Conservation (phyloP, 345 rosid genomes). For the Physaria fendleri region DNA sequence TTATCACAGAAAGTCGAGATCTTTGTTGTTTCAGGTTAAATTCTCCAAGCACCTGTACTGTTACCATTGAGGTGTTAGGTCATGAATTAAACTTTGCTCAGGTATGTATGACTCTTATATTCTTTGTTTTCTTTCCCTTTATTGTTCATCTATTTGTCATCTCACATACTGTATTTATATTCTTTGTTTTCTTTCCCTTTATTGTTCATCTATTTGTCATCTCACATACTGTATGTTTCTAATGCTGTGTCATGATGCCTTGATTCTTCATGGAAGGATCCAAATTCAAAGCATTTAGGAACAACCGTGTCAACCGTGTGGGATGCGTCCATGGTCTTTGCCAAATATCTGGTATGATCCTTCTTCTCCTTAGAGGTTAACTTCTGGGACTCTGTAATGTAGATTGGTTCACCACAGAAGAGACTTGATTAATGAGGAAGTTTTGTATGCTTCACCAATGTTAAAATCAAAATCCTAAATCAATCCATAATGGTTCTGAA, state of each 20-base stretch:
- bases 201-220: not conserved
- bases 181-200: not conserved
- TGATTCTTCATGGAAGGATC: slow-evolving; percentile 51
- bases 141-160: not conserved
- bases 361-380: not conserved
- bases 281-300: slow-evolving; percentile 91
- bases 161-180: too few species aligned
- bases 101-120: slow-evolving; percentile 34
- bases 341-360: slow-evolving; percentile 66
- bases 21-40: slow-evolving; percentile 36
- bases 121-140: not conserved
- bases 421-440: not conserved
- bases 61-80: slow-evolving; percentile 64
- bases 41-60: slow-evolving; percentile 64
- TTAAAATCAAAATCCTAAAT: not conserved
- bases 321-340: slow-evolving; percentile 94
- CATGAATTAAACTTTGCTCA: slow-evolving; percentile 74
- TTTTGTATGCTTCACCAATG: not conserved
- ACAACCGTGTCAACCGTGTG: slow-evolving; percentile 97
- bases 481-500: not conserved
- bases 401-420: not conserved
- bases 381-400: not conserved
- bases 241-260: slow-evolving; percentile 1
- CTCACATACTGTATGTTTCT: not conserved
- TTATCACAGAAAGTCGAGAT: not conserved